Conservation (phyloP, 257 asterid species). For the Nemophila menziesii region DNA sequence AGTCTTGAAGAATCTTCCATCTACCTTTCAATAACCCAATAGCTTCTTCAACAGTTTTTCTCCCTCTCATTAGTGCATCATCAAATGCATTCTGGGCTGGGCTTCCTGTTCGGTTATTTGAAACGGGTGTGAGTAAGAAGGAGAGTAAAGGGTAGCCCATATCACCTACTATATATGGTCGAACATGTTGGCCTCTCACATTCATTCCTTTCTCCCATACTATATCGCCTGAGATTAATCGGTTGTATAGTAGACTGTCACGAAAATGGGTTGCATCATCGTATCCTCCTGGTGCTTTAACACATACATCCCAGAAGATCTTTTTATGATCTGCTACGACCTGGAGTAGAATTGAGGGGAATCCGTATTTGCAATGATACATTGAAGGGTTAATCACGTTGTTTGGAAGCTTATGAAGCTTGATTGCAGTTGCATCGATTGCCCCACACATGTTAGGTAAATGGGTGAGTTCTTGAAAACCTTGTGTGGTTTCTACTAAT, state of each 20-base stretch:
- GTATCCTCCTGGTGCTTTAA: slow-evolving; percentile 86
- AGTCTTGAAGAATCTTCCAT: slow-evolving; percentile 88
- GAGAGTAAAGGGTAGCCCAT: slow-evolving; percentile 83
- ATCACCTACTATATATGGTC: slow-evolving; percentile 89
- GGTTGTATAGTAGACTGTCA: slow-evolving; percentile 71
- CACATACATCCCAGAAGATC: slow-evolving; percentile 96
- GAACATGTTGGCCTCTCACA: slow-evolving; percentile 74
- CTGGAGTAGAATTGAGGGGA: slow-evolving; percentile 69
- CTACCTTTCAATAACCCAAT: slow-evolving; percentile 88
- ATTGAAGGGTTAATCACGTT: slow-evolving; percentile 41
- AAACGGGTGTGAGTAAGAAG: slow-evolving; percentile 69
- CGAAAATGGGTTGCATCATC: slow-evolving; percentile 88
- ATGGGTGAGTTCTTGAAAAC: slow-evolving; percentile 65
- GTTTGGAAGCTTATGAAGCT: slow-evolving; percentile 44
- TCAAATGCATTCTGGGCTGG: slow-evolving; percentile 81
- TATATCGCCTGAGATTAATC: slow-evolving; percentile 62
- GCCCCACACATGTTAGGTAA: slow-evolving; percentile 90
- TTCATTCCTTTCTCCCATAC: slow-evolving; percentile 75
- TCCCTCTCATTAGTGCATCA: slow-evolving; percentile 70
- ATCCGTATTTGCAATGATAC: slow-evolving; percentile 55
- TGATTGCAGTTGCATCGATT: slow-evolving; percentile 65
- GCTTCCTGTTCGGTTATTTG: slow-evolving; percentile 51
- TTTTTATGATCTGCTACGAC: slow-evolving; percentile 90
- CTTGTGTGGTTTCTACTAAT: slow-evolving; percentile 67
- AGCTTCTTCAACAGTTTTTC: slow-evolving; percentile 79